Evolutionary conservation across 2,329 filamentous ascomycete genomes (phyloP), one percentile per base, ranked within the genome.

Genomic region (Ophiognomonia clavigignenti-juglandacearum): DNA sequence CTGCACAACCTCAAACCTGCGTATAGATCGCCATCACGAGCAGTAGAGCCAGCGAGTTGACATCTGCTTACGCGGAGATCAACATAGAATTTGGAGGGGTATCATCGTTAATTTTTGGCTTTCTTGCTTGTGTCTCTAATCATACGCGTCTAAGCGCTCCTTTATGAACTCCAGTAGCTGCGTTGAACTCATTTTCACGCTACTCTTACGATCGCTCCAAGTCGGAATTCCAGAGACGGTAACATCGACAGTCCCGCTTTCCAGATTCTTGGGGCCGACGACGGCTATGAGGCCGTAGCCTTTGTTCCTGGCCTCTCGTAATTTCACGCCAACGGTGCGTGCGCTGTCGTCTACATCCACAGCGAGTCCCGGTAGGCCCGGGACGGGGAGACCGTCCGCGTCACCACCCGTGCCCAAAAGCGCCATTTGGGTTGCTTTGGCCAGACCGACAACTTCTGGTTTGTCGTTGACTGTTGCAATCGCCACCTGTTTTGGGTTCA

Each of bases 401-500:
- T 16, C 19, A 4, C 64, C 61, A 40, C 64, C 51, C 20, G 65
- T 68, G 4, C 82, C 77, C 26, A 75, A 64, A 4, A 83, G 67
- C 6, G 78, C 61, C 39, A 77, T 66, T 48, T 74, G 71, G 6
- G 72, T 65, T 35, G 66, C 63, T 48, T 61, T 70, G 19, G 67
- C 77, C 70, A 66, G 78, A 1, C 63, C 63, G 9, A 83, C 50
- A 1, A 84, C 73, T 1, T 73, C 67, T 4, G 71, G 66, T 4
- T 73, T 75, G 40, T 82, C 74, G 57, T 86, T 89, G 44, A 92
- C 75, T 0, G 86, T 86, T 26, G 93, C 65, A 47, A 95, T 77
- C 38, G 85, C 80, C 35, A 80, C 83, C 60, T 93, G 90, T 6
- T 82, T 79, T 1, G 89, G 89, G 46, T 86, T 91, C 9, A 95